These are phyloP conservation scores for Straminergon stramineum DNA, from an alignment of 225 moss, liverwort and hornwort genomes.

Conservation along the genomic window DNA sequence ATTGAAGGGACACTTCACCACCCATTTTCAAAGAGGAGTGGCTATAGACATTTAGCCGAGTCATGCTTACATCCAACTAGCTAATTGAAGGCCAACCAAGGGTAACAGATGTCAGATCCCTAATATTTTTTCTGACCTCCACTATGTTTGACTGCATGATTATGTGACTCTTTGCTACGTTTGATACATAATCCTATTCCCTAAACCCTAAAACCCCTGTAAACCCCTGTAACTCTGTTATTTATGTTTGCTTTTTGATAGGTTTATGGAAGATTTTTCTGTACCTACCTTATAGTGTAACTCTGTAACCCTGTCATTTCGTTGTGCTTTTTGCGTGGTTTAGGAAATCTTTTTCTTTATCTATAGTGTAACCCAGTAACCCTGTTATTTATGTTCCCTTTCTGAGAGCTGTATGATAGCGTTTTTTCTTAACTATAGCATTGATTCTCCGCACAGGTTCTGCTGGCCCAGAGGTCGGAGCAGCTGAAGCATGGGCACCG, in stretches of 20 bases:
- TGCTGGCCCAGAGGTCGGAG: conserved; percentile 66
- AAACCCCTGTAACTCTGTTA: neutral
- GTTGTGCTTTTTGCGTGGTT: neutral
- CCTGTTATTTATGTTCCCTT: neutral
- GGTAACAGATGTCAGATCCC: neutral
- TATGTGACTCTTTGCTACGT: neutral
- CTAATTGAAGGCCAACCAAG: neutral
- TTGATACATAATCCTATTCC: neutral
- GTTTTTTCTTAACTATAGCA: neutral
- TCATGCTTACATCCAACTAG: neutral
- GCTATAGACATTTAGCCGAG: neutral
- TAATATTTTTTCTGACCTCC: neutral
- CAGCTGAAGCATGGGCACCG: conserved; percentile 60
- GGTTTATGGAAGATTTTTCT: neutral
- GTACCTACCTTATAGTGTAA: neutral
- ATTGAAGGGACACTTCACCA: neutral
- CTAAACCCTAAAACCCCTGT: neutral
- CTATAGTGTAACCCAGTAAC: too few species aligned
- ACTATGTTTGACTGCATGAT: neutral
- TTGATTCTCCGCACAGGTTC: conserved; percentile 27
- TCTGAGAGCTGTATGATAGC: neutral
- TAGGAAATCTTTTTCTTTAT: neutral
- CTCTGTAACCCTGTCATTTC: neutral
- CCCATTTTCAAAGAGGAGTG: neutral
- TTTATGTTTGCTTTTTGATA: neutral